Base-by-base conservation (phyloP, 2,329 filamentous ascomycete species). In the Ilyonectria destructans region DNA sequence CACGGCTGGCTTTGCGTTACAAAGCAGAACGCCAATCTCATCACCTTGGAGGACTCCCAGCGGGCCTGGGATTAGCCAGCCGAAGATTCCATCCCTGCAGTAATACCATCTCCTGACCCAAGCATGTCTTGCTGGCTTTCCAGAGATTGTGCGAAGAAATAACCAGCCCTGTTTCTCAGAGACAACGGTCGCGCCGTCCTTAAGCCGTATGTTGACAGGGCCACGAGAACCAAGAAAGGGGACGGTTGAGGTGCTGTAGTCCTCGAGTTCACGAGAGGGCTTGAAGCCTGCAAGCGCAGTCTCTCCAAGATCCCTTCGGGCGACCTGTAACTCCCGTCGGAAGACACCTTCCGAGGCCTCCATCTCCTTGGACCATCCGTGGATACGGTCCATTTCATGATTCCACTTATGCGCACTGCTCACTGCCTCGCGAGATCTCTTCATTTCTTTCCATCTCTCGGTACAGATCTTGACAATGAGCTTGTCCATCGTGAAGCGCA, bases 61-160 rank as follows among this genome's bases (percentile, higher is more conserved):
- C 0, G 90, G 85, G 4, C 93, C 93, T 76, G 97, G 95, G 21
- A 96, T 89, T 6, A 99, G 86, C 90, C 95, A 98, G 23, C 96
- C 96, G 80, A 99, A 98, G 65, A 98, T 96, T 45, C 96, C 96
- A 77, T 97, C 92, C 71, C 96, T 95, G 74, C 97, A 92, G 80
- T 97, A 98, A 78, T 96, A 97, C 96, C 96, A 99, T 60, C 96
- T 89, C 67, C 94, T 89, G 29, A 94, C 88, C 96, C 96, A 99
- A 46, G 90, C 88, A n/a, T 95, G 94, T 69, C 96, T 88, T 15
- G 95, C 93, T 0, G 96, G 96, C 80, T 98, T 98, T 40, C 95
- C 95, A 1, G 93, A 91, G 8, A 95, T 84, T 1, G 91, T 93
- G 58, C 94, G 89, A 73, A 97, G 80, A 79, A 95, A 97, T 2